Percentiles rank a stretch among this genome's conserved stretches.
phyloP scores from a whole-genome alignment of 305 asterid genomes.

The Striga hermonthica region DNA sequence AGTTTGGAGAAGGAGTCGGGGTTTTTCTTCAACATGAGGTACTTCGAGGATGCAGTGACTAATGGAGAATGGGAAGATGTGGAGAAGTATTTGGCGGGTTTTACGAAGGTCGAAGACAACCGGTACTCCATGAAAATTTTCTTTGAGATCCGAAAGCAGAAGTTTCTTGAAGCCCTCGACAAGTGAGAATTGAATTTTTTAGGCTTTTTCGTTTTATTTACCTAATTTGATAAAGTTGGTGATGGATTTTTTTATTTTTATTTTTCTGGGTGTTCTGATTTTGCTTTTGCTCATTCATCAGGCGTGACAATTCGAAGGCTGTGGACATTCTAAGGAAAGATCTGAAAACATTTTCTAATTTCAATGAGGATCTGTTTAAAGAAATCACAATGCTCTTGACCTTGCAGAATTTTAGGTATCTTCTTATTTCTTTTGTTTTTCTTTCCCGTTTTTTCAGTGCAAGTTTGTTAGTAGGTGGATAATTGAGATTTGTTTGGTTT shows the following conservation, averaged over 20 bases:
- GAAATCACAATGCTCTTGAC: slow-evolving; percentile 57
- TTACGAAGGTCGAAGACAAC: slow-evolving; percentile 57
- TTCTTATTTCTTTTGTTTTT: neutral
- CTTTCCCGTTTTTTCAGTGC: too few relatives aligned
- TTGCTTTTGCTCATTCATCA: slow-evolving; percentile 29
- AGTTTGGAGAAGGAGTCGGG: slow-evolving; percentile 72
- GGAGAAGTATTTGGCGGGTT: slow-evolving; percentile 57
- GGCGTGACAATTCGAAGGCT: slow-evolving; percentile 53
- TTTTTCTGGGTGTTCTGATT: slow-evolving; percentile 10
- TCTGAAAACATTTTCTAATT: slow-evolving; percentile 49
- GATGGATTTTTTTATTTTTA: neutral
- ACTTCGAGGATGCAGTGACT: slow-evolving; percentile 51
- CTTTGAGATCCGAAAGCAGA: slow-evolving; percentile 62
- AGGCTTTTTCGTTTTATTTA: neutral
- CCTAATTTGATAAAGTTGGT: slow-evolving; percentile 11
- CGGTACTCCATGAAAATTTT: slow-evolving; percentile 53
- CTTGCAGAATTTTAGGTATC: slow-evolving; percentile 50
- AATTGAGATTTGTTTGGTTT: slow-evolving; percentile 6
- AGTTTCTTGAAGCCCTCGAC: slow-evolving; percentile 63
- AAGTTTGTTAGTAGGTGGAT: neutral
- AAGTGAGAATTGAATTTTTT: slow-evolving; percentile 33
- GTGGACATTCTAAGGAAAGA: slow-evolving; percentile 56
- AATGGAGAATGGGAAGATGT: slow-evolving; percentile 65
- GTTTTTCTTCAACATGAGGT: slow-evolving; percentile 52
- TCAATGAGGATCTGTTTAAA: slow-evolving; percentile 55